Base-by-base conservation (phyloP, 2,329 filamentous ascomycete species). In the Colletotrichum sublineola region DNA sequence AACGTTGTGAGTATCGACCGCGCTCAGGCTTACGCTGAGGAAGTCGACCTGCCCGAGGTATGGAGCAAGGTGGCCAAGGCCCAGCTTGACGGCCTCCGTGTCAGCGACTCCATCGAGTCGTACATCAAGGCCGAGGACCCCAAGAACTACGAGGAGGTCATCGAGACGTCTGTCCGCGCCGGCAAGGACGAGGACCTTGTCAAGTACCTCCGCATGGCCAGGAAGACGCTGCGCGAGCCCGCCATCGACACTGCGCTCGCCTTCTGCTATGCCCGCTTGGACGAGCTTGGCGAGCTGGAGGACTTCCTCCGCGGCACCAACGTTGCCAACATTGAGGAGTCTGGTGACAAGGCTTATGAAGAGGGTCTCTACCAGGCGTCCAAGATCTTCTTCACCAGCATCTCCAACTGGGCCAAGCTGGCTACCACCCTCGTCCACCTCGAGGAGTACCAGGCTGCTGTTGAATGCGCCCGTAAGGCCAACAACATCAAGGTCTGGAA, bases 401-500 rank as follows among this genome's bases (percentile, higher is more conserved):
- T 99, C 81, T 99, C 96, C 67, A 99, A 99, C 89, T 99, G 96
- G 96, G 96, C 96, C 68, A 99, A 99, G 87, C 91, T 99, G 78
- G 95, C 96, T 18, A 98, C 96, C 14, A 99, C 96, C 14, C 90
- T 98, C 73, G 96, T 99, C n/a, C 95, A 98, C 82, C 91, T 99
- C 8, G 93, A 92, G 75, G 96, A 99, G 77, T 98, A 99, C 86
- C 97, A 99, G 84, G 94, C 94, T 77, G 96, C 96, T 57, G 96
- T 99, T 53, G 96, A 99, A 82, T 98, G 95, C 79, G 96, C 97
- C 36, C 94, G 96, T 81, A 98, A 99, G 86, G 96, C 96, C 78
- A 99, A 98, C 88, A 98, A 94, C 83, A 95, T 98, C 84, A 98
- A 97, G 87, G 96, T 99, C 64, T 99, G 96, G 96, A 97, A 96